Conservation (phyloP, 768 basidiomycete genomes). For the Flagelloscypha sp. region DNA sequence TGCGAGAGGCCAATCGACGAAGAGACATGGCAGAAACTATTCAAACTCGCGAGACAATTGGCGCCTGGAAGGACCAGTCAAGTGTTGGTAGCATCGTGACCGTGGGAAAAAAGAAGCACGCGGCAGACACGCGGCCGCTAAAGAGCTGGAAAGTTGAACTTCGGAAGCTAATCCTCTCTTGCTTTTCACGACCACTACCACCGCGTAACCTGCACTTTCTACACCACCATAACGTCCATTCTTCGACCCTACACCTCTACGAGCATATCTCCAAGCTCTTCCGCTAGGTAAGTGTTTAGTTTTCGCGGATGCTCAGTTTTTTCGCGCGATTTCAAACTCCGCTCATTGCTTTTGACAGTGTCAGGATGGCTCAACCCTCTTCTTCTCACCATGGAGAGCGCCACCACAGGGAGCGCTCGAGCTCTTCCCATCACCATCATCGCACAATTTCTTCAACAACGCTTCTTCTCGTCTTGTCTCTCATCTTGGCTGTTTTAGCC, state of each 20-base stretch:
- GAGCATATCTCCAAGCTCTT: constrained; percentile 70
- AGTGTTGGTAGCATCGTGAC: constrained; percentile 44
- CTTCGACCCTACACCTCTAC: constrained; percentile 48
- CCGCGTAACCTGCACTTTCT: constrained; percentile 15
- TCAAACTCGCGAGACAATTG: constrained; percentile 11
- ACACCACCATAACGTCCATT: constrained; percentile 59
- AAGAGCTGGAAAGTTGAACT: constrained; percentile 8
- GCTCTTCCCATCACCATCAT: constrained; percentile 68
- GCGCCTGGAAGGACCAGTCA: constrained; percentile 23
- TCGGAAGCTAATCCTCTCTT: constrained; percentile 5
- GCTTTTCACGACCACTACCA: constrained; percentile 1
- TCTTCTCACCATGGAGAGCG: constrained; percentile 69
- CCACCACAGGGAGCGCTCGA: constrained; percentile 47
- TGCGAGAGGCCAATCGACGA: constrained; percentile 4
- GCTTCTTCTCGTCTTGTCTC: constrained; percentile 76
- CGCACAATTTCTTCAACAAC: constrained; percentile 87
- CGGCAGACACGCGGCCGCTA: constrained; percentile 1
- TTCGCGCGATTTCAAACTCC: constrained; percentile 44
- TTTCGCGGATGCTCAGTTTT: no score
- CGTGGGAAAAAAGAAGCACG: constrained; percentile 25
- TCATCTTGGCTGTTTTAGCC: constrained; percentile 80
- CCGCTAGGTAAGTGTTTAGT: constrained; percentile 33
- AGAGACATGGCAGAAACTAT: constrained; percentile 9
- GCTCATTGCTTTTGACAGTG: constrained; percentile 29
- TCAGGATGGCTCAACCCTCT: constrained; percentile 84